Evolutionary conservation across 208 protist species (phyloP), one percentile per base, ranked within the genome.

Genomic region (Herpetomonas samuelpessoai): DNA sequence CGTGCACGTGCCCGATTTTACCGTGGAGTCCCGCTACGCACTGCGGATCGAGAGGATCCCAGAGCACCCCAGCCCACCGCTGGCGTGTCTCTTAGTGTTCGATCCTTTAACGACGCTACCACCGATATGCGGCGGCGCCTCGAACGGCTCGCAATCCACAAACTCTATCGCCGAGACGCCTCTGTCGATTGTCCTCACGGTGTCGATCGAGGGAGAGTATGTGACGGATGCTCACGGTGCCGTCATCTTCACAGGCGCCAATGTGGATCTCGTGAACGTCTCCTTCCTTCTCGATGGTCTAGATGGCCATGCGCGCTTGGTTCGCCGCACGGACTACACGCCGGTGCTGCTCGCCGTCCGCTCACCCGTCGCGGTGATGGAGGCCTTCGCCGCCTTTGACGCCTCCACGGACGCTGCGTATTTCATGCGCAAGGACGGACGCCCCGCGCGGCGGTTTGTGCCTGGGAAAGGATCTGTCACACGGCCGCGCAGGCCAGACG

Each of bases 271-370:
- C 35, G 12, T 30, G 22, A 65, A 64, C 25, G 52, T 29, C 21
- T 71, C 74, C 1, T 38, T 76, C 0, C 1, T 59, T 4, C 48
- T 76, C n/a, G 66, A 76, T 56, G 68, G 69, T 22, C 28, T 56
- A 24, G 60, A 67, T 2, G 57, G 62, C 19, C 65, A 62, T 18
- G 58, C 69, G 21, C 21, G 65, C 18, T 59, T 81, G 14, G 63
- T 29, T 29, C 74, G 69, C 1, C 53, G 58, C 58, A 58, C 54
- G 25, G 69, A 57, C 39, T 71, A 65, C 55, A 76, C 74, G 0
- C 62, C 62, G 2, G 52, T 76, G 16, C 66, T 81, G 1, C 62
- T 74, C 31, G 52, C 49, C 3, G 16, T 68, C 18, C 54, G 63
- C 21, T 52, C 30, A 2, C 35, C 45, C 0, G 65, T 68, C 18